These are phyloP conservation scores for Rhodamnia argentea DNA, from an alignment of 345 rosid species.

Conservation along the genomic window DNA sequence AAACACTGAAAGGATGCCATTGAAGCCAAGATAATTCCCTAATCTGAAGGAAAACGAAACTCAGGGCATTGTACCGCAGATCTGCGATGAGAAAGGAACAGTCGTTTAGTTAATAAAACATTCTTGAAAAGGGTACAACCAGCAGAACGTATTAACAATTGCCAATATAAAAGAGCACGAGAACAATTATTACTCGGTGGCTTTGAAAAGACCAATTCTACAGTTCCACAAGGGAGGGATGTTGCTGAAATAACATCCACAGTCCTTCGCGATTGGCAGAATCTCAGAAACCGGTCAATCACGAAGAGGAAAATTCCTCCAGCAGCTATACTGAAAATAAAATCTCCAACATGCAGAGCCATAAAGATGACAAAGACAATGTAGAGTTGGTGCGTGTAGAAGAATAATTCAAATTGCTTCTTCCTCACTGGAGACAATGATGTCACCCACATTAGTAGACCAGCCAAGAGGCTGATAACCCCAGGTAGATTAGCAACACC, in stretches of 20 bases:
- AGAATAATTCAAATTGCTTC: conserved; percentile 73
- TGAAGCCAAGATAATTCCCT: conserved; percentile 86
- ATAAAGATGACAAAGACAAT: conserved; percentile 66
- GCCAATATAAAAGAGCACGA: not conserved
- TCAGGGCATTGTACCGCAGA: conserved; percentile 72
- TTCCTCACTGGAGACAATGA: conserved; percentile 61
- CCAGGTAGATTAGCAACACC: conserved; percentile 68
- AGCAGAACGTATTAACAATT: not conserved
- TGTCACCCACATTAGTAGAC: conserved; percentile 79
- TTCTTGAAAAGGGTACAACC: not conserved
- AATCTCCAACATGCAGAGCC: conserved; percentile 84
- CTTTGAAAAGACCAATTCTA: conserved; percentile 68
- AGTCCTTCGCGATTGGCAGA: conserved; percentile 72
- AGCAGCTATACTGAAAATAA: conserved; percentile 55
- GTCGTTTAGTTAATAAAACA: not conserved
- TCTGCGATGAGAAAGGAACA: conserved; percentile 14
- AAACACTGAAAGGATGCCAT: conserved; percentile 97
- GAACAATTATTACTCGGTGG: conserved; percentile 45
- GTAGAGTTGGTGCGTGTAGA: conserved; percentile 92
- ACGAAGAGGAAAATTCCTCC: conserved; percentile 76
- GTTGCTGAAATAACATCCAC: conserved; percentile 69
- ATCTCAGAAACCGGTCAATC: conserved; percentile 90
- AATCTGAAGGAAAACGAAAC: conserved; percentile 80
- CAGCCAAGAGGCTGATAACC: conserved; percentile 69
- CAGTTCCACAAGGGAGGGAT: conserved; percentile 74